Percentiles rank a stretch among this genome's conserved stretches.
These are phyloP conservation scores for Bryoerythrophyllum caledonicum DNA, from an alignment of 225 moss, liverwort and hornwort genomes.

Conservation along the genomic window DNA sequence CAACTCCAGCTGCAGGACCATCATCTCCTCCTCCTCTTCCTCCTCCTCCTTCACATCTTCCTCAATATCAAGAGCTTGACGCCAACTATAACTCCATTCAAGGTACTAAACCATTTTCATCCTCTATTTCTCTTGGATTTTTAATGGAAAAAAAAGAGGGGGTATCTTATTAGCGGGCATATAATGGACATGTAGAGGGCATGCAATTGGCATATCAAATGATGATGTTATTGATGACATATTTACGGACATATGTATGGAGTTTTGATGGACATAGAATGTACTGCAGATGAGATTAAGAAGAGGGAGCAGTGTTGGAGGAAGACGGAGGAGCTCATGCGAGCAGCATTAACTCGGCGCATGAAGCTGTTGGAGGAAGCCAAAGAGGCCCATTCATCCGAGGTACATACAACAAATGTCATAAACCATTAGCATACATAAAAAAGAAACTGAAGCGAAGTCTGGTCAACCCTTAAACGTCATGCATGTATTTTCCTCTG, in stretches of 20 bases:
- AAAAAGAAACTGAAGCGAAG: too few relatives aligned
- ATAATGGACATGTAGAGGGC: too few relatives aligned
- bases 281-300: conserved; percentile 57
- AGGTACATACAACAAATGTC: conserved; percentile 23
- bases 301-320: conserved; percentile 71
- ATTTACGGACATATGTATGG: too few relatives aligned
- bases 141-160: background rate
- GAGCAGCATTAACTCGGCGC: conserved; percentile 70
- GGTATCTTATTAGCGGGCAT: too few relatives aligned
- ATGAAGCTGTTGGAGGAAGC: conserved; percentile 62
- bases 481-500: too few relatives aligned
- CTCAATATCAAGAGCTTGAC: conserved; percentile 32
- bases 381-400: conserved; percentile 40
- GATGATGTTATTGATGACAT: too few relatives aligned
- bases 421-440: background rate
- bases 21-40: background rate
- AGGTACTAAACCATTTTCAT: conserved; percentile 26
- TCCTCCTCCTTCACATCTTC: conserved; percentile 6
- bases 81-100: conserved; percentile 52
- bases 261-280: background rate
- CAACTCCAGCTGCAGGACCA: conserved; percentile 10
- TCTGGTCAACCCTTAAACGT: too few relatives aligned
- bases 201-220: too few relatives aligned
- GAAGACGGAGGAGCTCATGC: conserved; percentile 71
- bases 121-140: background rate